These are phyloP conservation scores for Alternaria triticimaculans DNA, from an alignment of 2,329 filamentous ascomycete species.

Conservation along the genomic window DNA sequence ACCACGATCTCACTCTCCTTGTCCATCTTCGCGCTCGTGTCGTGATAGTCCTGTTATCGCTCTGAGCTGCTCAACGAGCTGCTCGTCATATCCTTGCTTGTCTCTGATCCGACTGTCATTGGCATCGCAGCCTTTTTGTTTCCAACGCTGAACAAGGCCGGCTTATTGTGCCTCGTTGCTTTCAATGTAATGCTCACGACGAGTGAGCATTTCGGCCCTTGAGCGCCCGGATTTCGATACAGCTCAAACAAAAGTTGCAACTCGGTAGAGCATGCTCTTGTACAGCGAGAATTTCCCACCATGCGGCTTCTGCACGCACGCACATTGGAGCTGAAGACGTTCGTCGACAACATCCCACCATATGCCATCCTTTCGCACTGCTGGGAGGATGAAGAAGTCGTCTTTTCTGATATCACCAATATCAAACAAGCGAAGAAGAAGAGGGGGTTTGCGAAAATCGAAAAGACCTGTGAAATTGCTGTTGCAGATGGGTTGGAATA, in stretches of 20 bases:
- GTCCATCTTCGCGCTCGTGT: too few relatives aligned
- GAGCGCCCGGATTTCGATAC: too few relatives aligned
- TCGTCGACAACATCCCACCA: slow-evolving; percentile 10
- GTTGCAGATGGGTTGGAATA: slow-evolving; percentile 7
- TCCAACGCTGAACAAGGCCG: too few relatives aligned
- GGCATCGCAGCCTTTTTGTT: too few relatives aligned
- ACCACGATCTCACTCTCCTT: neutral
- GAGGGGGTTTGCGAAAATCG: slow-evolving; percentile 24
- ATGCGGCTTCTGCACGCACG: slow-evolving; percentile 16
- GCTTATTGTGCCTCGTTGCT: too few relatives aligned
- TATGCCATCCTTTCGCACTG: slow-evolving; percentile 30
- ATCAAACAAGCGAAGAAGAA: slow-evolving; percentile 11
- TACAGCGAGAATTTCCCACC: rapidly evolving
- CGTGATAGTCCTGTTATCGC: too few relatives aligned
- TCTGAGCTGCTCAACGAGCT: too few relatives aligned
- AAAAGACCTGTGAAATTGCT: slow-evolving; percentile 17
- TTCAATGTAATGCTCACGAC: neutral
- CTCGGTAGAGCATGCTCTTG: neutral
- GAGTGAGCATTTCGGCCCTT: neutral
- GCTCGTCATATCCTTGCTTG: too few relatives aligned
- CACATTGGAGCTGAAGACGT: slow-evolving; percentile 11
- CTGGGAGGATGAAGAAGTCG: slow-evolving; percentile 22
- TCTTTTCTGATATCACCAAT: slow-evolving; percentile 18
- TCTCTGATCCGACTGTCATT: too few relatives aligned
- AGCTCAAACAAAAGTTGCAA: too few relatives aligned